Base-by-base conservation (phyloP, 257 asterid species). In the Fraxinus anomala region DNA sequence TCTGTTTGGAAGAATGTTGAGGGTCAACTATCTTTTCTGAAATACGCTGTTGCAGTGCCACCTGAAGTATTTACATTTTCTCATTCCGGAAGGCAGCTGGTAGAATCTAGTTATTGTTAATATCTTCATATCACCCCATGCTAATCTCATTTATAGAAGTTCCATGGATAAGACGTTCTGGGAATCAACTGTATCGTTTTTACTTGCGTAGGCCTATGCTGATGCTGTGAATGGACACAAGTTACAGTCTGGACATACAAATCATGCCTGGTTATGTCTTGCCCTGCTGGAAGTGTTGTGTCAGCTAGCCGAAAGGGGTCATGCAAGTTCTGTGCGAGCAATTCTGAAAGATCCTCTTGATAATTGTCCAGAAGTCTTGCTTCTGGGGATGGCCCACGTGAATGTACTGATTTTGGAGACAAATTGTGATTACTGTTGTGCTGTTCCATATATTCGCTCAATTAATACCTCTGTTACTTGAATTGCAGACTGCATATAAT, bases 11-110 rank as follows among this genome's bases (percentile, higher is more conserved):
- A 90, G 85, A 96, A 96, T 88, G 89, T 83, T 14, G 99, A 96
- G 88, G 99, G 99, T 65, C 99, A 96, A 87, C 90, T 96, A 37
- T 96, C 99, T 42, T 93, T 96, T 82, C 89, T 96, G 30, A 92
- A 90, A 83, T 77, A 89, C 82, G 97, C 99, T 69, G 96, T 96
- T 77, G 82, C 92, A 2, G 84, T 77, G 63, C 95, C 97, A 11
- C 96, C 98, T 78, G 99, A 91, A 83, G 79, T 93, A 37, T 96
- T 96, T 85, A 87, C 98, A 31, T 96, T 92, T 80, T 92, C 94
- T 26, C 97, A 93, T 85, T 88, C 97, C 13, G 86, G 80, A 80
- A 89, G 94, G 85, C 91, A 86, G 82, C 85, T 96, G 93, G 99
- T 96, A 59, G 63, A 59, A 42, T 63, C 49, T 47, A 65, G 39